These are phyloP conservation scores for Cicer bijugum DNA, from an alignment of 306 rosid genomes.

Conservation along the genomic window DNA sequence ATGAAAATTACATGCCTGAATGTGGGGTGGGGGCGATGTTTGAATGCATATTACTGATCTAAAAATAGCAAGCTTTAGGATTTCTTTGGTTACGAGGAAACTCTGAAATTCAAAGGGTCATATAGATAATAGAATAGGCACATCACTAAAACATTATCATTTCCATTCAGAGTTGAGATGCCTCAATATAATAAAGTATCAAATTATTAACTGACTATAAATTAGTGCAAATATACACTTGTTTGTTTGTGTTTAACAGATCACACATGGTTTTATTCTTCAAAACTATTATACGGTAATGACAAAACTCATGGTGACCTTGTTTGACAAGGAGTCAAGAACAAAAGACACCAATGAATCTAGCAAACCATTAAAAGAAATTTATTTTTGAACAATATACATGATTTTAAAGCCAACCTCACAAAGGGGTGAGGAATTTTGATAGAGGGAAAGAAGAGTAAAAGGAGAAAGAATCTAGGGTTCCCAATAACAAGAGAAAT, in stretches of 20 bases:
- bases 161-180: slow-evolving; percentile 33
- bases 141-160: background rate
- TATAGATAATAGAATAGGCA: slow-evolving; percentile 28
- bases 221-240: slow-evolving; percentile 1
- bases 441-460: too few relatives aligned
- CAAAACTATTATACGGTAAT: slow-evolving; percentile 27
- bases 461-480: too few relatives aligned
- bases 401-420: too few relatives aligned
- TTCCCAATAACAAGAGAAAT: too few relatives aligned
- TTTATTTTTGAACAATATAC: too few relatives aligned
- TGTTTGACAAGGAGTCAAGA: too few relatives aligned
- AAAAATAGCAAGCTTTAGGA: background rate
- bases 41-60: background rate
- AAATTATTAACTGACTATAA: slow-evolving; percentile 12
- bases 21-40: background rate
- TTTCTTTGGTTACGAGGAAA: background rate
- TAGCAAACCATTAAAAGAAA: too few relatives aligned
- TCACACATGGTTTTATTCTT: slow-evolving; percentile 15
- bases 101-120: slow-evolving; percentile 4
- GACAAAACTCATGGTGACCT: too few relatives aligned
- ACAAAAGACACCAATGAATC: too few relatives aligned
- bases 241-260: slow-evolving; percentile 27
- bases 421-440: too few relatives aligned
- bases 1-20: background rate
- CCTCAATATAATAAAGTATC: slow-evolving; percentile 6